Conservation (phyloP, 306 rosid genomes). For the Dalbergia cochinchinensis region DNA sequence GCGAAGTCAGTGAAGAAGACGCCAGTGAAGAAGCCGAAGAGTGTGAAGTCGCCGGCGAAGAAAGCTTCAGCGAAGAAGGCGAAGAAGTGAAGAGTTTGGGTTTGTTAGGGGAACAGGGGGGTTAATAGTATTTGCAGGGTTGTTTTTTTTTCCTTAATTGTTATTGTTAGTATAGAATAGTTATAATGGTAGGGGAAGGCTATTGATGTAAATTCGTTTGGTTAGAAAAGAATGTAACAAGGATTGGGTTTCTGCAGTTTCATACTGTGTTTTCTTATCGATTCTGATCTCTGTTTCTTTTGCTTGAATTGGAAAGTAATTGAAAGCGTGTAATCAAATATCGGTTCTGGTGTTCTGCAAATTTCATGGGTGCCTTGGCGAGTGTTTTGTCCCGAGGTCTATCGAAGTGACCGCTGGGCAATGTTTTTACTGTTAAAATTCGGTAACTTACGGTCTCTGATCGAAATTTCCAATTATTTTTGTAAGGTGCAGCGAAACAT, state of each 20-base stretch:
- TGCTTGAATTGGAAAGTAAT: background rate
- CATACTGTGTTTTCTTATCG: background rate
- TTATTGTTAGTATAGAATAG: background rate
- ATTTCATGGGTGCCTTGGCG: background rate
- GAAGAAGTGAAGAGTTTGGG: constrained; percentile 54
- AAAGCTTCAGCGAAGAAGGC: constrained; percentile 60
- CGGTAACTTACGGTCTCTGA: too few relatives aligned
- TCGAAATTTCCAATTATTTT: too few relatives aligned
- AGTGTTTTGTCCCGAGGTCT: too few relatives aligned
- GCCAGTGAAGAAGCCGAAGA: constrained; percentile 55
- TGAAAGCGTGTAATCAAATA: background rate
- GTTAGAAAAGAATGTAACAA: background rate
- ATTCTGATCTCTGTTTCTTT: too few relatives aligned
- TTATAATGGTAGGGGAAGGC: background rate
- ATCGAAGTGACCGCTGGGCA: too few relatives aligned
- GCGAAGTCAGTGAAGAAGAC: constrained; percentile 54
- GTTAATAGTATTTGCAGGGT: background rate
- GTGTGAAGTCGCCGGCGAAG: constrained; percentile 66
- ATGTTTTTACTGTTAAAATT: too few relatives aligned
- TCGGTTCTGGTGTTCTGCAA: background rate
- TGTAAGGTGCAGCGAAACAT: too few relatives aligned
- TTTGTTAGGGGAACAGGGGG: background rate
- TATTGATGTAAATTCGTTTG: constrained; percentile 6
- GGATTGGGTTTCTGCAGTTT: background rate
- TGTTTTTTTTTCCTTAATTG: background rate